Base-by-base conservation (phyloP, 2,329 filamentous ascomycete species). In the Alternaria sp. region DNA sequence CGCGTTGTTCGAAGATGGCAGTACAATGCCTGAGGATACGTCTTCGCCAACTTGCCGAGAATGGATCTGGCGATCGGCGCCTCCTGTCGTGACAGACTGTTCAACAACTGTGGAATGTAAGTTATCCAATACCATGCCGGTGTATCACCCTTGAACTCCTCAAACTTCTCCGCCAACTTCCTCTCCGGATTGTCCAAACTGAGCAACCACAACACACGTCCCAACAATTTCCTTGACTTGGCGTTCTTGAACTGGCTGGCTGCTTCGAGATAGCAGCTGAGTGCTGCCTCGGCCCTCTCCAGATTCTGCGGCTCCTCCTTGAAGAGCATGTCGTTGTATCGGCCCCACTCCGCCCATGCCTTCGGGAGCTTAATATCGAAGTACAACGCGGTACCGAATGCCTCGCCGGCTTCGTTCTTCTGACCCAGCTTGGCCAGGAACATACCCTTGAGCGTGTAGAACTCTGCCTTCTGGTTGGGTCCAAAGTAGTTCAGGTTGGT, bases 121-220 rank as follows among this genome's bases (percentile, higher is more conserved):
- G 95, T 98, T 71, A 98, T 97, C 96, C 96, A 99, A 82, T 98
- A 99, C 96, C 96, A 99, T 12, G 97, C 93, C 0, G 94, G 93
- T 3, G 93, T 97, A 72, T 99, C 96, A 55, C 96, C 96, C 84
- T 98, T 97, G 83, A 96, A 99, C 71, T 95, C 93, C 69, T 97
- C 93, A 70, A 97, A 99, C 12, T 95, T 93, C 71, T 89, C 86
- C 0, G 93, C 91, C 64, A 99, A 90, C 40, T 88, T 90, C 12
- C 93, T 93, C 76, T 93, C 93, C 0, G 92, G 86, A 74, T 97
- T 93, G 75, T 99, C 96, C 69, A 99, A 85, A 80, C 95, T 98
- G 47, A 99, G 87, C 49, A 99, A 86, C 96, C 96, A 99, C 52
- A 99, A 85, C 54, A 99, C 96, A 44, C 96, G 89, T 59, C 94